Conservation (phyloP, 2,329 filamentous ascomycete genomes). For the Cladosporium sp. region DNA sequence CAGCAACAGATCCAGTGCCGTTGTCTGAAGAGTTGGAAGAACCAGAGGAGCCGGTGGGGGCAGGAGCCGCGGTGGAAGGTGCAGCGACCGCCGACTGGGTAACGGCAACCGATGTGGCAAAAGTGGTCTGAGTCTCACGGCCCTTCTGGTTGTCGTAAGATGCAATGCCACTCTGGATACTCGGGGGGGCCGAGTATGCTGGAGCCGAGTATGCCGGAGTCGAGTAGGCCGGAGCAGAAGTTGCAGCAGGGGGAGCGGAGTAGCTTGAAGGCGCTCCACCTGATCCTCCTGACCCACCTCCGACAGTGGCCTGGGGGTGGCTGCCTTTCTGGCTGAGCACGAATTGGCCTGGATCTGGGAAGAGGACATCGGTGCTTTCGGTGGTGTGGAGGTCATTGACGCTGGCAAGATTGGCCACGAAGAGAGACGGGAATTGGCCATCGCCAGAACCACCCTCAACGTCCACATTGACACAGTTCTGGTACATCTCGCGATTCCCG, state of each 20-base stretch:
- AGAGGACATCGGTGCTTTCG: constrained; percentile 57
- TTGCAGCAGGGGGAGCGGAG: constrained; percentile 21
- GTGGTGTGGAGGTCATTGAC: constrained; percentile 43
- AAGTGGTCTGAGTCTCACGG: constrained; percentile 4
- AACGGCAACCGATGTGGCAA: background rate
- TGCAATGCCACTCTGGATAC: background rate
- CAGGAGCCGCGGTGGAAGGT: constrained; percentile 3
- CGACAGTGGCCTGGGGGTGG: constrained; percentile 21
- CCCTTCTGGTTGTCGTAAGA: background rate
- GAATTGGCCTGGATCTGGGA: constrained; percentile 62
- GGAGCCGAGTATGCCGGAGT: constrained; percentile 2
- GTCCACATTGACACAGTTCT: constrained; percentile 81
- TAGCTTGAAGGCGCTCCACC: background rate
- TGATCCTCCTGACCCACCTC: constrained; percentile 11
- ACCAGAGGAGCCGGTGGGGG: constrained; percentile 5
- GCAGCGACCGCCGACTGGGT: background rate
- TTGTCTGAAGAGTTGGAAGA: background rate
- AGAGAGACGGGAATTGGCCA: constrained; percentile 63
- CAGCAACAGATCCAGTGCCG: background rate
- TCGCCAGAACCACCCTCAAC: constrained; percentile 55
- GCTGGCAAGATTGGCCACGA: constrained; percentile 63
- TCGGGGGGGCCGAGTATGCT: background rate
- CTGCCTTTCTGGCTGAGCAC: too few species aligned
- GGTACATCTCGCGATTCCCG: constrained; percentile 95
- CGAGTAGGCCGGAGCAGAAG: constrained; percentile 17